Conservation (phyloP, 23 red algal species). For the Porphyridium purpureum region DNA sequence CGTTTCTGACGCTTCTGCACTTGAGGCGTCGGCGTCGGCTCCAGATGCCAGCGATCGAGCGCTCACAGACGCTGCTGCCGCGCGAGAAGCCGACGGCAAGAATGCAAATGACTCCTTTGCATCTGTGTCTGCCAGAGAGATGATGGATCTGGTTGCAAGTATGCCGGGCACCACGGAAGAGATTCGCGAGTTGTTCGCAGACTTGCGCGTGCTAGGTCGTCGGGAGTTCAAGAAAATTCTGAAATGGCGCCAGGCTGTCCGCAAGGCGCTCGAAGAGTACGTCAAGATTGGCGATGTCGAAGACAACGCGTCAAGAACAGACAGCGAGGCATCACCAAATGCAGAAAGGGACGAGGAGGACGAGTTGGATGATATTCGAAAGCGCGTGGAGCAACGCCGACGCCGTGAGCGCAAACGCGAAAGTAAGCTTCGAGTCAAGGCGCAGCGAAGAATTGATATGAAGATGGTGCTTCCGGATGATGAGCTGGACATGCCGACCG, state of each 20-base stretch:
- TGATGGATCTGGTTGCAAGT: not conserved
- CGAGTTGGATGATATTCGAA: constrained; percentile 10
- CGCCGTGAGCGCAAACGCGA: constrained; percentile 15
- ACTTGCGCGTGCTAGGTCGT: constrained; percentile 55
- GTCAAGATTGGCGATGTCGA: not conserved
- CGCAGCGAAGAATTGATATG: constrained; percentile 49
- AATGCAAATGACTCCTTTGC: not conserved
- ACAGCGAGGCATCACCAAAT: not conserved
- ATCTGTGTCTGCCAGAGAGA: not conserved
- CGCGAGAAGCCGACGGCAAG: not conserved
- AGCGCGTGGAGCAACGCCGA: not conserved
- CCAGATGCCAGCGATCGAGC: not conserved
- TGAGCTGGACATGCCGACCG: constrained; percentile 3
- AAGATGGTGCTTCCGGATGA: constrained; percentile 48
- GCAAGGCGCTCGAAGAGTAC: constrained; percentile 11
- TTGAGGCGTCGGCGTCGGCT: not conserved
- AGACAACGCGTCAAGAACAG: not conserved
- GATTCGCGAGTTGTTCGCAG: constrained; percentile 41
- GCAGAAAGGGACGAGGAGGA: constrained; percentile 8
- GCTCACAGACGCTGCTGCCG: not conserved
- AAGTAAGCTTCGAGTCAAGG: constrained; percentile 28
- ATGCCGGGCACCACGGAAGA: constrained; percentile 23
- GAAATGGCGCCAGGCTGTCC: constrained; percentile 36
- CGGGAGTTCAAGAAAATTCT: constrained; percentile 68
- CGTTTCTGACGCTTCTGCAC: too few relatives aligned